Evolutionary conservation across 352 stramenopile genomes (phyloP), one percentile per base, ranked within the genome.

Genomic region (Elongisporangium undulatum): DNA sequence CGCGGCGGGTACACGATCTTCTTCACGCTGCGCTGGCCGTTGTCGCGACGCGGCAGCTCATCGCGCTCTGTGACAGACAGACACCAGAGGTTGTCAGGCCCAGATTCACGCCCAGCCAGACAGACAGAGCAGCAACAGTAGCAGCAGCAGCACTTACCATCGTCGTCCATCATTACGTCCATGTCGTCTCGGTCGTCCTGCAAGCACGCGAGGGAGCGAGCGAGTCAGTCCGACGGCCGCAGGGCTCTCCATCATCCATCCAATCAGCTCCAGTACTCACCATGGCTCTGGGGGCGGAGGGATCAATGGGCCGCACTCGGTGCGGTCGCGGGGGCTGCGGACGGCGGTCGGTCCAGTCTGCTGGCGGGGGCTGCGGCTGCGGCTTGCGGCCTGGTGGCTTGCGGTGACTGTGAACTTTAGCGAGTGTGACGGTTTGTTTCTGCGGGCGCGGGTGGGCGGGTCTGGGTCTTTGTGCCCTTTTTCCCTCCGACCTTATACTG

Each of bases 1-100:
- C 83, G 82, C 48, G 83, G 73, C 1, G 85, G 85, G 60, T 95
- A 95, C 51, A 74, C 53, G 45, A 79, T 66, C 50, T 75, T 75
- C 67, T 84, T 77, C 38, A 73, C 58, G n/a, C 67, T 72, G 58
- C 73, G 72, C 45, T 77, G 68, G 9, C 68, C 50, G n/a, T 71
- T 57, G 17, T 79, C 68, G 45, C 67, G 64, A 54, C 72, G 64
- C 17, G 54, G 52, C 39, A 58, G 10, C 29, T 81, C 71, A 1
- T 77, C 69, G 10, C 67, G 50, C 5, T 80, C 73, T 83, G 23
- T 13, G 41, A 20, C 26, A 20, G 22, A 17, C 54, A 63, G 2
- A 51, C 13, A 58, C 34, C n/a, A 62, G 7, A 20, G 41, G 34
- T 17, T 4, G 41, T 59, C 19, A 65, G 49, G 22, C 26, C 26